Evolutionary conservation across 495 filamentous ascomycete genomes (phyloP), one percentile per base, ranked within the genome.

Genomic region (Astrothelium macrocarpum): DNA sequence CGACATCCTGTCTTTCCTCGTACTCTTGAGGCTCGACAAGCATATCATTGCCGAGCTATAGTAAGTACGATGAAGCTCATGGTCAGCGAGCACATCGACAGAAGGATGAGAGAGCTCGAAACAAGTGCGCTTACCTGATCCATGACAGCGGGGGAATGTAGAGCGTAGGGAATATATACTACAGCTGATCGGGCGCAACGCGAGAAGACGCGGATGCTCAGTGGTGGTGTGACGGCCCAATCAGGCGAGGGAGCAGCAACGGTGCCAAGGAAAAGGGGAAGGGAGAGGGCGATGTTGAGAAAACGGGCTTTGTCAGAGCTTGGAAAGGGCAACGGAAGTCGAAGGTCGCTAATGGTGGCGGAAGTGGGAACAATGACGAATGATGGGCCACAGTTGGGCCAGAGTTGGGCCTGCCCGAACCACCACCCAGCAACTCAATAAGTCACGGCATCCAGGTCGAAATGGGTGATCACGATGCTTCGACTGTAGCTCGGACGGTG

Each of bases 1-100:
- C 87, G 68, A 92, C 86, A 73, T 92, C 86, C 62, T 90, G 86
- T 72, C 88, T 87, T 73, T 95, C 94, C 76, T 85, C 83, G 49
- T 76, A 77, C 65, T 85, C 77, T 61, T 64, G 81, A 74, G 70
- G 79, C 53, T 77, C 80, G 63, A 85, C 79, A 72, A 86, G 85
- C 71, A 77, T 73, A 60, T 75, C 76, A 68, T 68, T 74, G 84
- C 83, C 77, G 58, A 78, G 67, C 67, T 74, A 64, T 65, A 87
- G 85, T 64, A 86, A 86, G 26, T 64, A 87, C 82, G 78, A 79
- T 32, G 76, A 75, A 18, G n/a, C 26, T 26, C 61, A 9, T 12
- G 43, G 29, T 29, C 42, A 53, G 39, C 42, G 25, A 28, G 25
- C 23, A 56, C 23, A 66, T 87, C 81, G 78, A 78, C 34, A 76